These are phyloP conservation scores for Candida oleophila DNA, from an alignment of 805 yeast genomes.

Conservation along the genomic window DNA sequence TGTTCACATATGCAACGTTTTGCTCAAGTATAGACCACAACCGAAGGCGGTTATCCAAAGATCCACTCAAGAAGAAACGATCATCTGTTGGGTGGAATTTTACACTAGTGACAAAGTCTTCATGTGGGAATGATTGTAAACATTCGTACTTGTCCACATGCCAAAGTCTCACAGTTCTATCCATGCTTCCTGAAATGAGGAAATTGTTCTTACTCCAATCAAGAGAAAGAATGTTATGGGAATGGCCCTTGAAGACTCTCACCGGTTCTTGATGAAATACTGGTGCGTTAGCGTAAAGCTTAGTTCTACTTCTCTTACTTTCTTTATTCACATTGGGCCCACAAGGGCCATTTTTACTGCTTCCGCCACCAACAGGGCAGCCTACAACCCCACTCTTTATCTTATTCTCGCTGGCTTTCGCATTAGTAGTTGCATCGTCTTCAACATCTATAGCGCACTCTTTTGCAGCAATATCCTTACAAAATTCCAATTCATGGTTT, in stretches of 20 bases:
- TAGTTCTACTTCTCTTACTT: constrained; percentile 5
- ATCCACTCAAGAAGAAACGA: constrained; percentile 79
- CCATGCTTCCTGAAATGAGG: constrained; percentile 78
- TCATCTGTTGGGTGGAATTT: constrained; percentile 85
- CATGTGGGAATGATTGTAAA: constrained; percentile 63
- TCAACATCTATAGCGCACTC: too few species aligned
- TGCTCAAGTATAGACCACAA: constrained; percentile 85
- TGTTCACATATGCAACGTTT: constrained; percentile 49
- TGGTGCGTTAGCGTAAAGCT: constrained; percentile 56
- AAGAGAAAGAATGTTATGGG: constrained; percentile 65
- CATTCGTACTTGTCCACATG: constrained; percentile 68
- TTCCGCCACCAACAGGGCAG: too few species aligned
- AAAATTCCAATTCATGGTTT: constrained; percentile 15
- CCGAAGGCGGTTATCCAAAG: constrained; percentile 70
- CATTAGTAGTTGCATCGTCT: too few species aligned
- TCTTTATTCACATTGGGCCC: neutral
- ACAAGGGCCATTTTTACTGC: neutral
- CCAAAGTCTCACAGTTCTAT: constrained; percentile 81
- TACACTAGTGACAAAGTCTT: constrained; percentile 81
- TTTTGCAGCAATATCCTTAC: constrained; percentile 7
- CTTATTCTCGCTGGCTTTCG: too few species aligned
- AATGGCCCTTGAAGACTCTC: constrained; percentile 63
- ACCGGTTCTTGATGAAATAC: constrained; percentile 72
- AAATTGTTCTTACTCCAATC: constrained; percentile 91
- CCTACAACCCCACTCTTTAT: too few species aligned